Percentiles rank a stretch among this genome's conserved stretches.
phyloP scores from a whole-genome alignment of 345 rosid genomes.

The Gossypium turneri region DNA sequence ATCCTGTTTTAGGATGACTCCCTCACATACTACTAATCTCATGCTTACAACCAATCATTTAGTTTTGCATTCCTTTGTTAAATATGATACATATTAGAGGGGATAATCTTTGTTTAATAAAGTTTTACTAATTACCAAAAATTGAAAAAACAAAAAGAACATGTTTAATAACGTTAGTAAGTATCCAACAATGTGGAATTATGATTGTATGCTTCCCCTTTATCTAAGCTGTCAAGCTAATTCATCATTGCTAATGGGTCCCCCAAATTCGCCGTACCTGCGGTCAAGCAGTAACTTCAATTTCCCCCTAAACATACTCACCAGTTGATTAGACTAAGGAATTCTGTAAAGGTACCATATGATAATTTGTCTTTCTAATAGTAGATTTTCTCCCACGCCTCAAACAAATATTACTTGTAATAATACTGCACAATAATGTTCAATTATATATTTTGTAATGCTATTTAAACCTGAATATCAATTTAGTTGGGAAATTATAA shows the following conservation, averaged over 20 bases:
- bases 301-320: neutral
- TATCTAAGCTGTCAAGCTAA: constrained; percentile 35
- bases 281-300: constrained; percentile 11
- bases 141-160: neutral
- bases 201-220: constrained; percentile 22
- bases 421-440: too few relatives aligned
- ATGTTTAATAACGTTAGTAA: neutral
- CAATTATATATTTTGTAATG: too few relatives aligned
- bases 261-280: constrained; percentile 21
- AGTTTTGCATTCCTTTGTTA: too few relatives aligned
- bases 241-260: constrained; percentile 38
- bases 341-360: neutral
- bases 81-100: too few relatives aligned
- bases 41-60: constrained; percentile 14
- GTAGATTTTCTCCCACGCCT: too few relatives aligned
- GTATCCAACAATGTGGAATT: neutral
- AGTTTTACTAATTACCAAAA: neutral
- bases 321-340: constrained; percentile 14
- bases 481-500: neutral
- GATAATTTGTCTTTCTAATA: neutral
- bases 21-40: neutral
- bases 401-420: too few relatives aligned
- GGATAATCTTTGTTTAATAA: too few relatives aligned
- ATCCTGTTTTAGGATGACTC: neutral
- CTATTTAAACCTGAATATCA: too few relatives aligned